These are phyloP conservation scores for Penicillium sp. DNA, from an alignment of 2,329 filamentous ascomycete species.

Conservation along the genomic window DNA sequence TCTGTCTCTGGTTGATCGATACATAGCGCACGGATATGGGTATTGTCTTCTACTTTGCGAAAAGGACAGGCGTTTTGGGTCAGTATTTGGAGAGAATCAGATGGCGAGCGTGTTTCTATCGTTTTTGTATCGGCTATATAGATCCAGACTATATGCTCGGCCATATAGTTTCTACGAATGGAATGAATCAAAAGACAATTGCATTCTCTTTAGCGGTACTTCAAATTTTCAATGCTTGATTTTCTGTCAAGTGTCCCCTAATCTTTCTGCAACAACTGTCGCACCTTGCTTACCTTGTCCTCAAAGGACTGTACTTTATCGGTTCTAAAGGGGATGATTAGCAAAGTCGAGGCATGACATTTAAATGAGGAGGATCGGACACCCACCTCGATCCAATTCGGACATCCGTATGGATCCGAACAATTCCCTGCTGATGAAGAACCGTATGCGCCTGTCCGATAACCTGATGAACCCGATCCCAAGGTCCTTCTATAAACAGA, in stretches of 20 bases:
- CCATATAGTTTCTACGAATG: slow-evolving; percentile 2
- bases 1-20: neutral
- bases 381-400: slow-evolving; percentile 73
- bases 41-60: neutral
- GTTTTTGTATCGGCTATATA: neutral
- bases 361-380: no score
- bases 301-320: slow-evolving; percentile 80
- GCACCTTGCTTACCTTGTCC: slow-evolving; percentile 71
- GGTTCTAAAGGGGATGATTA: slow-evolving; percentile 53
- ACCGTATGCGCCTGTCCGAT: slow-evolving; percentile 83
- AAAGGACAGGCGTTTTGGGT: neutral
- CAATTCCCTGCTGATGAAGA: slow-evolving; percentile 72
- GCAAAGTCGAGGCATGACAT: no score
- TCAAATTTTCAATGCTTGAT: neutral
- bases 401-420: slow-evolving; percentile 85
- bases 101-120: neutral
- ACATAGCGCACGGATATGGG: neutral
- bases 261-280: slow-evolving; percentile 49
- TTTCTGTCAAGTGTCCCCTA: neutral
- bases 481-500: slow-evolving; percentile 70
- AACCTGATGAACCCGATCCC: slow-evolving; percentile 81
- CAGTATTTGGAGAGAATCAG: neutral
- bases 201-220: neutral
- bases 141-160: neutral
- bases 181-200: slow-evolving; percentile 1